These are phyloP conservation scores for Pythium folliculosum DNA, from an alignment of 352 stramenopile species.

Conservation along the genomic window DNA sequence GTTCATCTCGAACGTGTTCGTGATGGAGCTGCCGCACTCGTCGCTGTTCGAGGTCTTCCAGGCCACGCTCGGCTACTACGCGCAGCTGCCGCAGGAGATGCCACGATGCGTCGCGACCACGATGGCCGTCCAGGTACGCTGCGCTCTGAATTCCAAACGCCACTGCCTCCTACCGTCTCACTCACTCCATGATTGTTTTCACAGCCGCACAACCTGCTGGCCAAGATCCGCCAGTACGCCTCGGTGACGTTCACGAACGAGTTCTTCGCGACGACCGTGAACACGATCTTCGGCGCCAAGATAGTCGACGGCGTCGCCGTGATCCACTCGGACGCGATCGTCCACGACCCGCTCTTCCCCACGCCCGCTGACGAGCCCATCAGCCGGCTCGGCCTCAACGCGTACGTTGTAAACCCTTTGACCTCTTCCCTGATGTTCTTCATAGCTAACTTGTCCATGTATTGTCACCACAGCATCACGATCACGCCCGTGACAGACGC, in stretches of 20 bases:
- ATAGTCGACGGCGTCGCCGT: conserved; percentile 37
- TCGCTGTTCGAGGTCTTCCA: conserved; percentile 38
- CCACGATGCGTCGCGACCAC: conserved; percentile 33
- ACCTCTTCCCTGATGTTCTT: too few species aligned
- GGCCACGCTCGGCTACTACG: conserved; percentile 43
- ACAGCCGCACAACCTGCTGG: conserved; percentile 38
- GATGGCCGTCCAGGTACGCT: conserved; percentile 32
- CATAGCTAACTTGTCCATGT: too few species aligned
- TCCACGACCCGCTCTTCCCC: conserved; percentile 42
- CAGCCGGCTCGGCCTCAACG: conserved; percentile 25
- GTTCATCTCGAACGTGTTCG: conserved; percentile 54
- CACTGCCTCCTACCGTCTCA: background rate
- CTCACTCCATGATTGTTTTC: background rate
- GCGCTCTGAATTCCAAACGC: background rate
- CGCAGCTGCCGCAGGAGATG: conserved; percentile 36
- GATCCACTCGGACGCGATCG: conserved; percentile 51
- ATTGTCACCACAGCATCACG: conserved; percentile 21
- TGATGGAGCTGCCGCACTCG: conserved; percentile 45
- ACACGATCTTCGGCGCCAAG: conserved; percentile 42
- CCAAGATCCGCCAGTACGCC: conserved; percentile 34
- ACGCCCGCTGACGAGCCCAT: conserved; percentile 19
- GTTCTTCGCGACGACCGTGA: conserved; percentile 36
- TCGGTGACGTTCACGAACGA: conserved; percentile 51
- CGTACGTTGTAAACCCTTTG: too few species aligned
- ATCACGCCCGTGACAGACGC: conserved; percentile 25